Evolutionary conservation across 345 rosid genomes (phyloP), one percentile per base, ranked within the genome.

Genomic region (Gossypium mustelinum): DNA sequence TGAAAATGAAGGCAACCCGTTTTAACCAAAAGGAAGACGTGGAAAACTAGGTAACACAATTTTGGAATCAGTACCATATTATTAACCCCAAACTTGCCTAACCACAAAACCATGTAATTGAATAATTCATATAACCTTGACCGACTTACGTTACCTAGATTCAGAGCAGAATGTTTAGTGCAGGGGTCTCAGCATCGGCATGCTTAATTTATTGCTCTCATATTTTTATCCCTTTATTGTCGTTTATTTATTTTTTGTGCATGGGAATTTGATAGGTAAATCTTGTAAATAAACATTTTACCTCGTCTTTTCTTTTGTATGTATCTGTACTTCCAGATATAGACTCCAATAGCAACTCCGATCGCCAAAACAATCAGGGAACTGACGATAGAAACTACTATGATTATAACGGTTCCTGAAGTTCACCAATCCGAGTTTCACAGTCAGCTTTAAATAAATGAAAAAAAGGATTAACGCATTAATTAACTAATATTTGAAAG

Each of bases 381-480:
- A 81, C 97, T 89, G 56, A 87, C 79, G 17, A 87, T 88, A 7
- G 95, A 91, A 74, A 92, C 92, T 43, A 90, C 88, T 47, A 89
- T 87, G 80, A 82, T 93, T 16, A 82, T 81, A 29, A 87, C 78
- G 60, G 81, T 85, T 27, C 89, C 97, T 91, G 88, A 82, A 79
- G 70, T 78, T 66, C 65, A 27, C 78, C 67, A 18, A 25, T 69
- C 29, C 54, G 50, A 61, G 39, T 27, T 18, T 27, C 48, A 27
- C 17, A 62, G 47, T 47, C 56, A 73, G 57, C 68, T 29, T 0
- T 22, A 70, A 54, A 24, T 11, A 41, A 4, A 44, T 13, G 13
- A 68, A 68, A 59, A 72, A 11, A 6, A 1, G 2, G 10, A 69
- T 4, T 4, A 69, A 10, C 34, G 62, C 12, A 34, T 54, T 14